Evolutionary conservation across 768 basidiomycete genomes (phyloP), one percentile per base, ranked within the genome.

Genomic region (Phylloporus scabripes): DNA sequence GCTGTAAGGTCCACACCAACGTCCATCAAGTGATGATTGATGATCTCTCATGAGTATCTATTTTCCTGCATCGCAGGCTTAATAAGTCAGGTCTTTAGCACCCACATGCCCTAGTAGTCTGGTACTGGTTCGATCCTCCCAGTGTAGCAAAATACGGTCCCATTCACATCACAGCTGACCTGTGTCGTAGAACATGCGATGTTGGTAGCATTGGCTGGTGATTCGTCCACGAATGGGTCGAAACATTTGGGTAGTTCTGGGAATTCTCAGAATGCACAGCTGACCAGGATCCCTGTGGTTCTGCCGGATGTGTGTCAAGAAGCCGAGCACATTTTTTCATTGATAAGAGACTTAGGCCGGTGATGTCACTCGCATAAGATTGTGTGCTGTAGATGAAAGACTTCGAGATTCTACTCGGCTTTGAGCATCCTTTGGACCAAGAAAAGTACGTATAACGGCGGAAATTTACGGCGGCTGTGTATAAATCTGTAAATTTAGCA

Each of bases 201-300:
- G 45, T 28, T 46, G 17, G 17, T 20, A 46, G 45, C 24, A 38
- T 46, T 37, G 45, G 45, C 45, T 46, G 45, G 34, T 17, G 11
- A 17, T 11, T 26, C 33, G 2, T 15, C 32, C 10, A 14, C 17
- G 6, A n/a, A 34, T 37, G 9, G 10, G 17, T 8, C 20, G 17
- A 37, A 12, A 12, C 18, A 20, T 18, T 7, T 3, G 5, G 21
- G 21, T 36, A 17, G 34, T 17, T 17, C 5, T 33, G 32, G 15
- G 4, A 6, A 33, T 33, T 5, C 32, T 33, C 15, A 33, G 32
- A 33, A 33, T 23, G 2, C 28, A 29, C 32, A 33, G 32, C 32
- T n/a, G n/a, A n/a, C n/a, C n/a, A n/a, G n/a, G 26, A 4, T 9
- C 26, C 26, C 32, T 33, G 12, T 29, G 28, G 28, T 29, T 2